Percentiles rank a stretch among this genome's conserved stretches.
These are phyloP conservation scores for Cordyceps farinosa DNA, from an alignment of 2,329 filamentous ascomycete genomes.

Conservation along the genomic window DNA sequence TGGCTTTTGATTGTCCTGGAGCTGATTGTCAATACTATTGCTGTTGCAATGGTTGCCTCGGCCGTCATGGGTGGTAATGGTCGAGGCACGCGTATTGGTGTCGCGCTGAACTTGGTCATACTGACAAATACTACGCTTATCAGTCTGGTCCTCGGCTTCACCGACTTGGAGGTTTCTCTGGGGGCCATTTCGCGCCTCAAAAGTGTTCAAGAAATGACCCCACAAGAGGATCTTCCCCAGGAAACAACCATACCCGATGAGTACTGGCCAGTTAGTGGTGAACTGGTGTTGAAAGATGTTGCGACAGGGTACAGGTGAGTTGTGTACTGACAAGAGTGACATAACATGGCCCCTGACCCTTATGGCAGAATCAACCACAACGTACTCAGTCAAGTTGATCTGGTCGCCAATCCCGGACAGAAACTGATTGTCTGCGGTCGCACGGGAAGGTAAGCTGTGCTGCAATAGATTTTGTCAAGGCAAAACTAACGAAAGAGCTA, in stretches of 20 bases:
- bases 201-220: constrained; percentile 20
- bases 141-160: constrained; percentile 23
- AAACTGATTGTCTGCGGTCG: constrained; percentile 26
- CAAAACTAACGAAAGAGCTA: constrained; percentile 22
- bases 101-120: constrained; percentile 26
- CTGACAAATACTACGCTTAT: constrained; percentile 24
- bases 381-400: constrained; percentile 21
- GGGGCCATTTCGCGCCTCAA: constrained; percentile 25
- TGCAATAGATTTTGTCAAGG: neutral
- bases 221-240: constrained; percentile 18
- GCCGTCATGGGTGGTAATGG: constrained; percentile 30
- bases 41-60: constrained; percentile 29
- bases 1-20: constrained; percentile 47
- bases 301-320: constrained; percentile 22
- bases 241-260: constrained; percentile 14
- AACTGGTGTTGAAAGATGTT: constrained; percentile 19
- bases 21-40: constrained; percentile 36
- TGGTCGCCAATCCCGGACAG: constrained; percentile 21
- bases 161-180: constrained; percentile 24
- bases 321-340: neutral
- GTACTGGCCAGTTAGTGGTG: constrained; percentile 23
- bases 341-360: neutral
- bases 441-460: constrained; percentile 25
- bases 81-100: constrained; percentile 23
- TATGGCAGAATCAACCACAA: constrained; percentile 3